These are phyloP conservation scores for Oenanthe sinensis DNA, from an alignment of 129 eudicot species.

Conservation along the genomic window DNA sequence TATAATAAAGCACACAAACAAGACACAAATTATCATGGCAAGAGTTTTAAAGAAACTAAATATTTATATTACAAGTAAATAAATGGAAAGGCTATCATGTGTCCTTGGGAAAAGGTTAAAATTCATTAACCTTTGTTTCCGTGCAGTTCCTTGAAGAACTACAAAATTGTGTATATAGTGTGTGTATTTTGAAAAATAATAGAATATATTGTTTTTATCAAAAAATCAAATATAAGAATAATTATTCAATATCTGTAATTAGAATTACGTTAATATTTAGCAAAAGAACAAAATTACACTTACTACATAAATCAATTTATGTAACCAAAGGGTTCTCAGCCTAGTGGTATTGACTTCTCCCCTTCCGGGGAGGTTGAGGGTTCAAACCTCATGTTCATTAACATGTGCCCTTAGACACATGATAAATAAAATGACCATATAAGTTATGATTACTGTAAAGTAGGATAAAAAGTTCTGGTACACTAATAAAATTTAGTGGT, in stretches of 20 bases:
- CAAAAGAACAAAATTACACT: background rate
- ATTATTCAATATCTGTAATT: background rate
- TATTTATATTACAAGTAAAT: background rate
- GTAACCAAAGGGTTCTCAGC: background rate
- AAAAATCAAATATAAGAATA: background rate
- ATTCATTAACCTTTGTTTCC: background rate
- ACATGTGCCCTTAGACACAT: background rate
- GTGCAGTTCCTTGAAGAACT: too few relatives aligned
- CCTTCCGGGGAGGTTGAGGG: background rate
- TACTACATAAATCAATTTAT: background rate
- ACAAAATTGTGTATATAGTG: background rate
- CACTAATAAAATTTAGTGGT: background rate
- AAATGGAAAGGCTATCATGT: background rate
- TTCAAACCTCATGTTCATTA: background rate
- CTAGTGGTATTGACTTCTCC: background rate
- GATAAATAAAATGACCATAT: background rate
- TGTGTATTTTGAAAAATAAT: background rate
- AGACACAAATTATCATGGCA: background rate
- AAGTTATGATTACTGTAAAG: background rate
- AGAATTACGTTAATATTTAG: background rate
- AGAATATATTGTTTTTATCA: background rate
- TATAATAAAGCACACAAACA: background rate
- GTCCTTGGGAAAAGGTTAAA: background rate
- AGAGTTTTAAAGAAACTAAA: background rate
- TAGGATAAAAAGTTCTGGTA: background rate